These are phyloP conservation scores for Pythium grandisporangium DNA, from an alignment of 352 stramenopile species.

Conservation along the genomic window DNA sequence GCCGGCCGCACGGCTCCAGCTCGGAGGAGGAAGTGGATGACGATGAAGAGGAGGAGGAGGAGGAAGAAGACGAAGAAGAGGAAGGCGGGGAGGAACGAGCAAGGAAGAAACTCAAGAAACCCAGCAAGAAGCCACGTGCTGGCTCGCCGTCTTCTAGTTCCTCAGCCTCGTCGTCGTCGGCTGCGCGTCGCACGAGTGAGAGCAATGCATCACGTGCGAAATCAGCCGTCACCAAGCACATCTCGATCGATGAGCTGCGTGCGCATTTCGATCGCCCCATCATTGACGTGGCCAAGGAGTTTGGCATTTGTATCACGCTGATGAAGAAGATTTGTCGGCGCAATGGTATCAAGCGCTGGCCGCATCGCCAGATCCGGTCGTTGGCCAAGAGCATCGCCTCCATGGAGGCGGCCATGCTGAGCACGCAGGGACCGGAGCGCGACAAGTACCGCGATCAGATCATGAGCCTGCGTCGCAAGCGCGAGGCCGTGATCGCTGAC, in stretches of 20 bases:
- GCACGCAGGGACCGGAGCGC: conserved; percentile 58
- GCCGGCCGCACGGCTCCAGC: conserved; percentile 16
- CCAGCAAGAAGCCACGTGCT: conserved; percentile 4
- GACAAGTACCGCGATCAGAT: conserved; percentile 86
- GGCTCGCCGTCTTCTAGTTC: conserved; percentile 6
- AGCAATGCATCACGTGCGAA: conserved; percentile 87
- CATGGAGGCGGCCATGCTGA: conserved; percentile 86
- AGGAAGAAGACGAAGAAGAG: conserved; percentile 24
- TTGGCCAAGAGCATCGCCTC: conserved; percentile 83
- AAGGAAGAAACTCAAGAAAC: conserved; percentile 14
- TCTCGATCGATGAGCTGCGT: conserved; percentile 79
- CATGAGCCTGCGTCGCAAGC: conserved; percentile 70
- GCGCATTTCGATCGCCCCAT: conserved; percentile 82
- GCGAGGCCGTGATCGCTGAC: conserved; percentile 78
- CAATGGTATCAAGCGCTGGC: conserved; percentile 67
- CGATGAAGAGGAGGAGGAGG: conserved; percentile 22
- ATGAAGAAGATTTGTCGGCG: conserved; percentile 79
- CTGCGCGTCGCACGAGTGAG: no score
- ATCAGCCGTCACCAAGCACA: conserved; percentile 82
- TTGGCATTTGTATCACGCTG: conserved; percentile 86
- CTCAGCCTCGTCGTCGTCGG: conserved; percentile 56
- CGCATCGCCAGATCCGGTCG: conserved; percentile 64
- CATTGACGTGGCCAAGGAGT: conserved; percentile 85
- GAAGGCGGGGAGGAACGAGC: conserved; percentile 16
- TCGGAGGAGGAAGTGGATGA: conserved; percentile 28